Percentiles rank a stretch among this genome's conserved stretches.
Conservation (phyloP, 106 monocot genomes). For the Agapanthus africanus region DNA sequence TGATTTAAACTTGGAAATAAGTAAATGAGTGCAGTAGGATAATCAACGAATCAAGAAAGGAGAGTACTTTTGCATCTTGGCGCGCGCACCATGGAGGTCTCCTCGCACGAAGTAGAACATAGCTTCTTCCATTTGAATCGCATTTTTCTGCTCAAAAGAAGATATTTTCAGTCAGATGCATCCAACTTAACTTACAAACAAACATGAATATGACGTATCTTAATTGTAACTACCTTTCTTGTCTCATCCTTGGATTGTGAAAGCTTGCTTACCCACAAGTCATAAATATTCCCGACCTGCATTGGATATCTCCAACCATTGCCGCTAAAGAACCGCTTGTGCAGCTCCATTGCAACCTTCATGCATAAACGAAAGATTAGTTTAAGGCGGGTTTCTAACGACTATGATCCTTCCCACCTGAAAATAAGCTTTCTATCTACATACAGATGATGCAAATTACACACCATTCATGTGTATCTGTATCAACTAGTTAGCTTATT, state of each 20-base stretch:
- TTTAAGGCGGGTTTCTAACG: too few relatives aligned
- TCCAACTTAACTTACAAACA: neutral
- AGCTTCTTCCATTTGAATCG: slow-evolving; percentile 35
- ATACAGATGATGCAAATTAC: too few relatives aligned
- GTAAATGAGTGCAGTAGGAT: neutral
- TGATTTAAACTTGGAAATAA: too few relatives aligned
- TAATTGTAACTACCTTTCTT: slow-evolving; percentile 33
- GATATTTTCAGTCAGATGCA: neutral
- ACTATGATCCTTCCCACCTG: too few relatives aligned
- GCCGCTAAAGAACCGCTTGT: slow-evolving; percentile 22
- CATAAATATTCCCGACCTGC: slow-evolving; percentile 36
- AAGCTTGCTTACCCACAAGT: slow-evolving; percentile 35
- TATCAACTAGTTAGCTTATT: too few relatives aligned
- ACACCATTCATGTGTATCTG: too few relatives aligned
- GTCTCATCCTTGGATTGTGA: slow-evolving; percentile 9
- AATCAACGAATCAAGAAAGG: slow-evolving; percentile 7
- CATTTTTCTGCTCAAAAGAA: slow-evolving; percentile 23
- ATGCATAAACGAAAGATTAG: slow-evolving; percentile 14
- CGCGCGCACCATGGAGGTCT: slow-evolving; percentile 19
- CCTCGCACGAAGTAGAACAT: slow-evolving; percentile 41
- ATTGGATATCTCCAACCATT: slow-evolving; percentile 7
- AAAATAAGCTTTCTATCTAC: too few relatives aligned
- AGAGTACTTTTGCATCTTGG: slow-evolving; percentile 19
- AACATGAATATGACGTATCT: neutral
- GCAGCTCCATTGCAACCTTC: slow-evolving; percentile 54